Evolutionary conservation across 1,284 basidiomycete genomes (phyloP).

Genomic region (Ganoderma leucocontextum): DNA sequence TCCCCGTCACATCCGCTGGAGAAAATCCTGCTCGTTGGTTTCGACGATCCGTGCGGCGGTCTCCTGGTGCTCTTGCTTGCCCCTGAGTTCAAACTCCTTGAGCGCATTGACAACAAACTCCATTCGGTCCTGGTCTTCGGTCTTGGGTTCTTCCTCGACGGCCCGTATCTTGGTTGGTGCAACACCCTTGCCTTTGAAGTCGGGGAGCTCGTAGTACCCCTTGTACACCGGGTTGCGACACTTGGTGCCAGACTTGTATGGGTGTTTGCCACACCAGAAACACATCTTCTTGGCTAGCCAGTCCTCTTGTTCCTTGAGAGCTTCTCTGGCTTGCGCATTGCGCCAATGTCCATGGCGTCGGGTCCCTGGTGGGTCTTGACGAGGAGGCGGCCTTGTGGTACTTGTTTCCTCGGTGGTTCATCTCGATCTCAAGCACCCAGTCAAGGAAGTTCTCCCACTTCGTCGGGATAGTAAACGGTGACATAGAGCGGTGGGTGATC

Average conservation of each 20-base stretch:
- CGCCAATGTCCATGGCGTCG: background rate
- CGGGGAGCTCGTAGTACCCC: background rate
- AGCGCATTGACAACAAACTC: background rate
- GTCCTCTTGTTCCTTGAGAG: background rate
- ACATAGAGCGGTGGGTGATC: too few relatives aligned
- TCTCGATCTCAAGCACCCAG: too few relatives aligned
- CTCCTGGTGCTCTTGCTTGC: background rate
- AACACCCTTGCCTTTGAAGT: slow-evolving; percentile 37
- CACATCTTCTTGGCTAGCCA: background rate
- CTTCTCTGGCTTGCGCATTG: background rate
- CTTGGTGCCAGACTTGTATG: background rate
- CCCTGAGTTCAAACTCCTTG: background rate
- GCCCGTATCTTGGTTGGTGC: slow-evolving; percentile 47
- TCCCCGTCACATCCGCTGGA: slow-evolving; percentile 27
- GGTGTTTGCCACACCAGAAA: background rate
- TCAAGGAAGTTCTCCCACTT: too few relatives aligned
- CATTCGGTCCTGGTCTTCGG: too few relatives aligned
- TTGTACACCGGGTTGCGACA: background rate
- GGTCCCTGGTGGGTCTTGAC: background rate
- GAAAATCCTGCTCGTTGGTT: too few relatives aligned
- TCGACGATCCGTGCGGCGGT: background rate
- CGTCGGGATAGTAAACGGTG: too few relatives aligned
- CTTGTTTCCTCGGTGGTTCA: too few relatives aligned
- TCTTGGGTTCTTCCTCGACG: slow-evolving; percentile 31
- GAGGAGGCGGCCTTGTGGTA: too few relatives aligned